phyloP scores from a whole-genome alignment of 2,329 filamentous ascomycete species.

The Penicillium sp. region DNA sequence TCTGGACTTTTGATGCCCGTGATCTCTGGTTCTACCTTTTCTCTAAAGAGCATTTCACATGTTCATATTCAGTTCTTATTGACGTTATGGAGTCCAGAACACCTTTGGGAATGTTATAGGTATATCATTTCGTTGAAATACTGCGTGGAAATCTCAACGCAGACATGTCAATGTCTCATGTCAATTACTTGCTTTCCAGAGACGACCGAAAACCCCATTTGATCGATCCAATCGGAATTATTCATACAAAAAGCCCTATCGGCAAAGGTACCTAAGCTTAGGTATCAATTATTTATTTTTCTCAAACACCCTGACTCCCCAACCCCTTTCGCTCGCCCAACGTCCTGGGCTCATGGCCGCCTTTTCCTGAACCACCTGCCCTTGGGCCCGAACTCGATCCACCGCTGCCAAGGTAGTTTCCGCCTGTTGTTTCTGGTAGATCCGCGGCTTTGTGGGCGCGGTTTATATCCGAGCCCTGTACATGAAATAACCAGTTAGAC shows the following conservation, averaged over 20 bases:
- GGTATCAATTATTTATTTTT: background rate
- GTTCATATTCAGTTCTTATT: background rate
- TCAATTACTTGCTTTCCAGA: no score
- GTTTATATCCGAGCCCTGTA: constrained; percentile 21
- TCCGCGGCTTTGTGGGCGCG: constrained; percentile 31
- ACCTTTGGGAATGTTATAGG: background rate
- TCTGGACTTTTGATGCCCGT: background rate
- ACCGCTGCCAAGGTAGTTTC: constrained; percentile 22
- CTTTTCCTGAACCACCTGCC: constrained; percentile 32
- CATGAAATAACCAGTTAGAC: background rate
- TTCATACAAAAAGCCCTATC: background rate
- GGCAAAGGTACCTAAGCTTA: no score
- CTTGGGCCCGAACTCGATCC: constrained; percentile 22
- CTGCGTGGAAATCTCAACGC: background rate
- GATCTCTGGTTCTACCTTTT: background rate
- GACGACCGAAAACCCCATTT: background rate
- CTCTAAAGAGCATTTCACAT: background rate
- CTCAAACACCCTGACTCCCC: constrained; percentile 16
- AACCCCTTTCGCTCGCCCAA: constrained; percentile 34
- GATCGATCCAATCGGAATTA: background rate
- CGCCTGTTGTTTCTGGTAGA: constrained; percentile 32
- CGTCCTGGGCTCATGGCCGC: constrained; percentile 30
- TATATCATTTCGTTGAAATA: background rate
- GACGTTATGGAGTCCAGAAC: background rate
- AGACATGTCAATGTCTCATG: background rate